Conservation (phyloP, 345 rosid genomes). For the Linum usitatissimum region DNA sequence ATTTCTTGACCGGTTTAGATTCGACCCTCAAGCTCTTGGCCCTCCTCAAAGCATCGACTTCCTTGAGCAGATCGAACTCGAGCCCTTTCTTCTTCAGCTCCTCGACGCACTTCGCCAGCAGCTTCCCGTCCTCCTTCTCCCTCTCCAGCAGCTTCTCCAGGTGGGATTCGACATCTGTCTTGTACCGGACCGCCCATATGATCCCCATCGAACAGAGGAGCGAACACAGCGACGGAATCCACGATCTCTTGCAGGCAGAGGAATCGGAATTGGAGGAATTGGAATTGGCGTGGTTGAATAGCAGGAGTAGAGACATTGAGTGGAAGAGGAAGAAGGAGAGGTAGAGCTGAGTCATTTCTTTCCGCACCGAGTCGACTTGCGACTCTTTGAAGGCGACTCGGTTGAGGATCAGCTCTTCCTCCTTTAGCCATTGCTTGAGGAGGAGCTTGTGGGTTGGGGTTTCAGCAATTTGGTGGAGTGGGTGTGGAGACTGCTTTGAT, state of each 20-base stretch:
- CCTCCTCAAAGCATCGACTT: slow-evolving; percentile 85
- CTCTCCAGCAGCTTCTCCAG: slow-evolving; percentile 67
- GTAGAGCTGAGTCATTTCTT: slow-evolving; percentile 72
- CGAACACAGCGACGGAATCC: slow-evolving; percentile 76
- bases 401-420: slow-evolving; percentile 72
- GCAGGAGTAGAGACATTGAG: slow-evolving; percentile 59
- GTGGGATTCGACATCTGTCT: slow-evolving; percentile 63
- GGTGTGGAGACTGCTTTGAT: slow-evolving; percentile 46
- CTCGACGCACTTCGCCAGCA: slow-evolving; percentile 71
- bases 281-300: slow-evolving; percentile 53
- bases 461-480: slow-evolving; percentile 82
- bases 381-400: slow-evolving; percentile 66
- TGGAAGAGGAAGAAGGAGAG: slow-evolving; percentile 87
- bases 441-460: slow-evolving; percentile 91
- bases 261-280: not conserved
- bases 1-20: slow-evolving; percentile 50
- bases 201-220: slow-evolving; percentile 63
- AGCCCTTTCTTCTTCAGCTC: slow-evolving; percentile 84
- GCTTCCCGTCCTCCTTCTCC: slow-evolving; percentile 79
- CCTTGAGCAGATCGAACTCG: slow-evolving; percentile 85
- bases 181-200: slow-evolving; percentile 79
- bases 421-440: slow-evolving; percentile 90
- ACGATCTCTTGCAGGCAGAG: slow-evolving; percentile 42
- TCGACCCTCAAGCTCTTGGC: slow-evolving; percentile 90
- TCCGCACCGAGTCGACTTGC: slow-evolving; percentile 60